Conservation (phyloP, 1,284 basidiomycete genomes). For the Agaricales sp. region DNA sequence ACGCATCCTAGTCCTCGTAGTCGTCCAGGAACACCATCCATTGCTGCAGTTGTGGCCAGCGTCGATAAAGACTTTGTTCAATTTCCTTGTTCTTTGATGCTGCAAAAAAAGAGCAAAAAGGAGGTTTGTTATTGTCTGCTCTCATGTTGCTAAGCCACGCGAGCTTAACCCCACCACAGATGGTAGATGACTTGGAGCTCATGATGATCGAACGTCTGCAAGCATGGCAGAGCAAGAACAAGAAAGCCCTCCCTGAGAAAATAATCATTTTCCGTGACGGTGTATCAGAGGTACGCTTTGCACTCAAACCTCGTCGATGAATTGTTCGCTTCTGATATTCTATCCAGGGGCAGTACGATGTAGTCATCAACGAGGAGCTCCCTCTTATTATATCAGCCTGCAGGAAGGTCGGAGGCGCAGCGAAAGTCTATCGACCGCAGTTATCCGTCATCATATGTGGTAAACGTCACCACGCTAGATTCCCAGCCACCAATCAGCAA, state of each 20-base stretch:
- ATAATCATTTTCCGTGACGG: slow-evolving; percentile 68
- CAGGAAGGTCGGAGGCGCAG: slow-evolving; percentile 31
- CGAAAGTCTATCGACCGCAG: slow-evolving; percentile 40
- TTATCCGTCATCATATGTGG: slow-evolving; percentile 69
- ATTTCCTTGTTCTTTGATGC: slow-evolving; percentile 56
- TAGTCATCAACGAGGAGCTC: slow-evolving; percentile 47
- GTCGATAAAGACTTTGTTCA: slow-evolving; percentile 55
- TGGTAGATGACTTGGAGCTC: slow-evolving; percentile 49
- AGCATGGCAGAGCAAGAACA: slow-evolving; percentile 43
- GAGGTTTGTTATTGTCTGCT: background rate
- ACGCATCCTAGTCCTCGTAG: slow-evolving; percentile 58
- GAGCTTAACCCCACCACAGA: too few relatives aligned
- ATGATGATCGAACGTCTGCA: slow-evolving; percentile 66
- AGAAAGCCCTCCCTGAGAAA: slow-evolving; percentile 44
- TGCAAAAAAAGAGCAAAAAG: slow-evolving; percentile 40
- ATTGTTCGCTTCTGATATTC: background rate
- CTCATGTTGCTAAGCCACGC: slow-evolving; percentile 3
- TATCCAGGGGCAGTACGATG: slow-evolving; percentile 54
- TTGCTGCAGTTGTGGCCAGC: slow-evolving; percentile 70
- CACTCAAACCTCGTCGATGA: background rate
- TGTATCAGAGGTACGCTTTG: slow-evolving; percentile 52
- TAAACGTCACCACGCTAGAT: slow-evolving; percentile 65
- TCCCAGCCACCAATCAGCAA: slow-evolving; percentile 40
- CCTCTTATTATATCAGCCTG: slow-evolving; percentile 47
- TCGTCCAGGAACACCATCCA: slow-evolving; percentile 55